phyloP scores from a whole-genome alignment of 1,284 basidiomycete species.

The Boletellus deceptivus region DNA sequence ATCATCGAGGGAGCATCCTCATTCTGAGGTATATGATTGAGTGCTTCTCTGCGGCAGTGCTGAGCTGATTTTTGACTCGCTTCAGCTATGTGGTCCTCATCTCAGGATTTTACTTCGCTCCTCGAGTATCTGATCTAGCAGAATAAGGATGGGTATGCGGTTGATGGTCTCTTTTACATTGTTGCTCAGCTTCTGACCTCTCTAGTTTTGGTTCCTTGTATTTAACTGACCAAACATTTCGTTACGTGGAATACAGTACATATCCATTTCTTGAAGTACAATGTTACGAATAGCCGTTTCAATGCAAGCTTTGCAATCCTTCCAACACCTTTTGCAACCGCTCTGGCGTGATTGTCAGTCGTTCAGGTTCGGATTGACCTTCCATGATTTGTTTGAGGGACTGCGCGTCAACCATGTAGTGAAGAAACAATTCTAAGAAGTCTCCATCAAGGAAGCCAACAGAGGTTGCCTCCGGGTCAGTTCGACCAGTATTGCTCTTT shows the following conservation, averaged over 20 bases:
- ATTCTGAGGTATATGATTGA: conserved; percentile 68
- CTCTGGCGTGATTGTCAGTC: conserved; percentile 43
- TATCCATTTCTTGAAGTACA: conserved; percentile 18
- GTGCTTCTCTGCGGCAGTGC: background rate
- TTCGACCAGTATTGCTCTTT: conserved; percentile 50
- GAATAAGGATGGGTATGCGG: conserved; percentile 9
- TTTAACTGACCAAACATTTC: conserved; percentile 2
- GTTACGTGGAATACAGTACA: conserved; percentile 7
- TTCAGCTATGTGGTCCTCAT: conserved; percentile 56
- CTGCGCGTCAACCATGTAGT: conserved; percentile 35
- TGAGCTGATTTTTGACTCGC: conserved; percentile 2
- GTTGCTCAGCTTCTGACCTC: conserved; percentile 9
- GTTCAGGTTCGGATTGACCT: conserved; percentile 56
- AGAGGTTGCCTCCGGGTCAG: conserved; percentile 53
- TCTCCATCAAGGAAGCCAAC: conserved; percentile 90
- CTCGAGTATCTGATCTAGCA: conserved; percentile 26
- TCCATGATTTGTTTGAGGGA: conserved; percentile 46
- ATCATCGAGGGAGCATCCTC: conserved; percentile 91
- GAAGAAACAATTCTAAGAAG: conserved; percentile 72
- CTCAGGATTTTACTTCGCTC: conserved; percentile 62
- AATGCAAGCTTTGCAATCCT: conserved; percentile 65
- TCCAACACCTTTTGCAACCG: conserved; percentile 54
- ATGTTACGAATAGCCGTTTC: conserved; percentile 14
- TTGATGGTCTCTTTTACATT: conserved; percentile 6
- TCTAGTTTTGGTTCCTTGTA: conserved; percentile 20